These are phyloP conservation scores for Testicularia cyperi DNA, from an alignment of 1,284 basidiomycete genomes.

Conservation along the genomic window DNA sequence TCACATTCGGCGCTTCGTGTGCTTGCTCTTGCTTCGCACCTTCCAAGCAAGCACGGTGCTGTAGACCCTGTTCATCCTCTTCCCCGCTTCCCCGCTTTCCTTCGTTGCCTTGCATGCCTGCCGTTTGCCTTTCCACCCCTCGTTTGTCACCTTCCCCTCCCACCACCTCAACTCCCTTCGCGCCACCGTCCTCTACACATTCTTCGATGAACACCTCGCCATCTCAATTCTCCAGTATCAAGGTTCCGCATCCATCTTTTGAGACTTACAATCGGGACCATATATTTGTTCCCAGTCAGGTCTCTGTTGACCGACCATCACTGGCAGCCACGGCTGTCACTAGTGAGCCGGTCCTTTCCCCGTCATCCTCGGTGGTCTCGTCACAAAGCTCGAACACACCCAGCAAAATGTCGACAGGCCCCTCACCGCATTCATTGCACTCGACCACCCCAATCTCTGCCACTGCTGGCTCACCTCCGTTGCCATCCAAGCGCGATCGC, in stretches of 20 bases:
- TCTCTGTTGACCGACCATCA: neutral
- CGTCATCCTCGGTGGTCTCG: too few species aligned
- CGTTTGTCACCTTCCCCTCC: neutral
- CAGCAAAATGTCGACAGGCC: slow-evolving; percentile 15
- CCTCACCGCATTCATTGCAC: slow-evolving; percentile 12
- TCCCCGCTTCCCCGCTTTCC: too few species aligned
- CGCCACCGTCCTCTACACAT: neutral
- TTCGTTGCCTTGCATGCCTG: neutral
- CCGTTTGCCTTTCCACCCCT: neutral
- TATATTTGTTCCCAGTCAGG: neutral
- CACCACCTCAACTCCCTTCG: too few species aligned
- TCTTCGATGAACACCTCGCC: too few species aligned
- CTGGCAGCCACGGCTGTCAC: neutral
- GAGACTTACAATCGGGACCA: neutral
- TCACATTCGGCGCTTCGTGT: too few species aligned
- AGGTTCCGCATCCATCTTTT: slow-evolving; percentile 1
- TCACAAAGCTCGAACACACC: neutral
- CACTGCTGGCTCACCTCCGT: slow-evolving; percentile 10
- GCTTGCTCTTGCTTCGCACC: too few species aligned
- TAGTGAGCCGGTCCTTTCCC: neutral
- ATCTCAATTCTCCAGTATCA: neutral
- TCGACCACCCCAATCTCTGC: slow-evolving; percentile 3
- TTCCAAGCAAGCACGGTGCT: too few species aligned
- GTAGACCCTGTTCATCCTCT: too few species aligned
- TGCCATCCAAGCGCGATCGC: slow-evolving; percentile 17